Conservation (phyloP, 2,329 filamentous ascomycete species). For the Neonectria ditissima region DNA sequence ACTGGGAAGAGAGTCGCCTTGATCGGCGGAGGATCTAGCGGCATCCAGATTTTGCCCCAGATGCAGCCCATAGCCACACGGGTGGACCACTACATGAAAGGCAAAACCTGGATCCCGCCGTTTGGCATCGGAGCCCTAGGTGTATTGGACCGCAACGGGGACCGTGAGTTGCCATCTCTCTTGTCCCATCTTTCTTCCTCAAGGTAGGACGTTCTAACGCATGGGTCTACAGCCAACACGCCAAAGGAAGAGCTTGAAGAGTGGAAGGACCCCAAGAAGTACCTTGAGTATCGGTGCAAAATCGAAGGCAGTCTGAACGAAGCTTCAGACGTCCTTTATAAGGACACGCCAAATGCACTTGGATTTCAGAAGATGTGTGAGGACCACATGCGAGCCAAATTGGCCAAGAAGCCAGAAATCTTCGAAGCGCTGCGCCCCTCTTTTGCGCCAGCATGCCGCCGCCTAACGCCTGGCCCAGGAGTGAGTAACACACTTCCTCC, state of each 20-base stretch:
- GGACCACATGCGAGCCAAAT: constrained; percentile 4
- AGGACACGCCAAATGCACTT: neutral
- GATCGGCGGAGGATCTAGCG: constrained; percentile 50
- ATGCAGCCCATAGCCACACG: constrained; percentile 7
- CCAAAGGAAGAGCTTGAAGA: constrained; percentile 3
- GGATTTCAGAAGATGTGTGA: neutral
- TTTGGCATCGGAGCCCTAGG: constrained; percentile 4
- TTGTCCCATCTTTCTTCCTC: neutral
- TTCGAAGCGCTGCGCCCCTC: constrained; percentile 3
- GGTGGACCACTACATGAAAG: constrained; percentile 12
- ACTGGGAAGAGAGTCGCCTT: constrained; percentile 46
- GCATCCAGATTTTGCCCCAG: constrained; percentile 48
- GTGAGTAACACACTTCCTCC: neutral
- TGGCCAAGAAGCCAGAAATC: constrained; percentile 17
- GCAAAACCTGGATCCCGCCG: constrained; percentile 13
- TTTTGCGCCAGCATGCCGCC: constrained; percentile 8
- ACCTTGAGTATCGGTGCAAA: neutral
- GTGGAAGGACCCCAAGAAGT: neutral
- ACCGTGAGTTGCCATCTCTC: constrained; percentile 3
- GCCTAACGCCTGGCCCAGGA: constrained; percentile 11
- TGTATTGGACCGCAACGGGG: neutral
- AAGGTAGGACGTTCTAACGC: neutral
- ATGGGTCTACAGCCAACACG: neutral
- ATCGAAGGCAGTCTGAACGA: constrained; percentile 1
- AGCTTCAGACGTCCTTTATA: constrained; percentile 3